A percentile compares a stretch with the other conserved stretches of the same genome.
Evolutionary conservation across 2,329 filamentous ascomycete genomes (phyloP).

Genomic region (Fusarium sp.): DNA sequence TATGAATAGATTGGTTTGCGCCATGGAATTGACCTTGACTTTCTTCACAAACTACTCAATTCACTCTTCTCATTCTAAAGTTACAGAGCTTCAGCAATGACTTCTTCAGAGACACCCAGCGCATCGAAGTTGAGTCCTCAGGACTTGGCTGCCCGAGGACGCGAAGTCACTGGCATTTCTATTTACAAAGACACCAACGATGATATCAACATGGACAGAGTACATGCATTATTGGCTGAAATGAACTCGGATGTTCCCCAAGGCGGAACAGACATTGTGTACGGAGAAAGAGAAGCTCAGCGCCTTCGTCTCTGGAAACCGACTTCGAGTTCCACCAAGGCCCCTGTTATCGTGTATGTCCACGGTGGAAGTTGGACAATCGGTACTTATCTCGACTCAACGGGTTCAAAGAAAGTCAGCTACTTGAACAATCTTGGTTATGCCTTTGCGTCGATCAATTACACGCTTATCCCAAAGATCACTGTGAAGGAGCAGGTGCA

Average conservation of each 20-base stretch:
- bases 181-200: neutral
- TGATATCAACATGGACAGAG: neutral
- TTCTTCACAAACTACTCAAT: neutral
- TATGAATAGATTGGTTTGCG: neutral
- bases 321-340: accelerated
- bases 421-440: neutral
- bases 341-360: neutral
- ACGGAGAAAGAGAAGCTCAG: neutral
- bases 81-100: neutral
- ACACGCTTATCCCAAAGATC: neutral
- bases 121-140: neutral
- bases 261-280: neutral
- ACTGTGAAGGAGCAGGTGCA: slow-evolving; percentile 3
- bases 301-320: neutral
- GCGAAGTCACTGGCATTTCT: neutral
- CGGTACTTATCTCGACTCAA: slow-evolving; percentile 2
- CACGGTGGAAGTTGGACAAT: slow-evolving; percentile 10
- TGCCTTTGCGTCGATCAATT: neutral
- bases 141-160: neutral
- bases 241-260: neutral
- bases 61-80: accelerated
- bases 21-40: accelerated
- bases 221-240: neutral
- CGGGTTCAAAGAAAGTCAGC: neutral
- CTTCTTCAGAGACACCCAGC: neutral